Base-by-base conservation (phyloP, 805 yeast genomes). In the Tetrapisispora arboricola region DNA sequence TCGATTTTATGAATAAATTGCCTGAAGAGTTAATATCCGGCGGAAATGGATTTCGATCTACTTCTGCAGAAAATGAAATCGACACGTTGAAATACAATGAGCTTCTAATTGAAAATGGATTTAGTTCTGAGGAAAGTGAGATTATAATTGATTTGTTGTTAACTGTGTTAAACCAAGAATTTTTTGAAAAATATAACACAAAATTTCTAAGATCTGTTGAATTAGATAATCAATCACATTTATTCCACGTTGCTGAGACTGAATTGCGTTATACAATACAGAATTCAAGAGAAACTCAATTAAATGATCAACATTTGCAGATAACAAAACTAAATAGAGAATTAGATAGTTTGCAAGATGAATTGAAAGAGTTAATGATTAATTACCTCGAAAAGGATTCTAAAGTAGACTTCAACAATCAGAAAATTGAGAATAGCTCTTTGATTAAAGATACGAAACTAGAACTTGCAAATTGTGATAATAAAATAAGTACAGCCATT, bases 201-300 rank as follows among this genome's bases (percentile, higher is more conserved):
- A 48, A 42, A 17, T 60, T 49, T 43, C 40, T 61, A 30, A 51
- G 57, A 18, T 62, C 63, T 21, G 76, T 77, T 46, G 95, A 86
- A 49, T 64, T 86, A 13, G 95, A 88, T 47, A 90, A 88, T 53
- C 96, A 90, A 52, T 73, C 76, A 18, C 92, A 90, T 55, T 63
- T 92, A 12, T 88, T 86, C 58, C 90, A 87, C 56, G 94, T 96
- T 25, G 95, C 96, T 0, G 85, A 85, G 46, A 80, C 88, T 41
- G 97, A 90, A 58, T 63, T 90, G 28, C 63, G 81, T 37, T 84
- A 82, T 34, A 95, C 87, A 51, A 75, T 87, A 19, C 77, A 80
- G 31, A 71, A 79, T 31, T 73, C 81, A 24, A 66, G 96, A 48
- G 87, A 81, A 47, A 65, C 68, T 11, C 84, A 84, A 45, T 67